Conservation (phyloP, 2,329 filamentous ascomycete genomes). For the Trichoderma sp. region DNA sequence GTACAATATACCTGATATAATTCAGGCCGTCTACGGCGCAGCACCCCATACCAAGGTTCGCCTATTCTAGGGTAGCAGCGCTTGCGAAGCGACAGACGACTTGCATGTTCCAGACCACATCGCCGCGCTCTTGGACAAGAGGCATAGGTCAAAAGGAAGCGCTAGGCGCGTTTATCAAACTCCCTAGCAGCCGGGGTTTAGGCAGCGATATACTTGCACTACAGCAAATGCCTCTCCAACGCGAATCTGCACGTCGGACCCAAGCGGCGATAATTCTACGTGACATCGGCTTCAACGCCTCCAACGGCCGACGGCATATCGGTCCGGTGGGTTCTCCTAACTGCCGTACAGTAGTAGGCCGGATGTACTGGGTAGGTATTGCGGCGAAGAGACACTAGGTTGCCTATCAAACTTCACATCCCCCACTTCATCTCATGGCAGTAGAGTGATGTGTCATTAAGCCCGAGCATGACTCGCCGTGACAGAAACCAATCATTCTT, state of each 20-base stretch:
- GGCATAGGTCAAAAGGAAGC: background rate
- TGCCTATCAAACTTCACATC: conserved; percentile 15
- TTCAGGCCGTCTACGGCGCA: background rate
- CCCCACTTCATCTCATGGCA: conserved; percentile 21
- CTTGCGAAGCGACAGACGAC: background rate
- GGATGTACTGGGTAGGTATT: background rate
- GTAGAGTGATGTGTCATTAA: conserved; percentile 16
- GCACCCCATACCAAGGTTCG: background rate
- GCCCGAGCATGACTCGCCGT: conserved; percentile 5
- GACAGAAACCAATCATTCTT: background rate
- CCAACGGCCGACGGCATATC: conserved; percentile 18
- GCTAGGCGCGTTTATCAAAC: background rate
- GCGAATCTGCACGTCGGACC: background rate
- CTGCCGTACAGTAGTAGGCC: conserved; percentile 15
- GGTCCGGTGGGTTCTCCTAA: conserved; percentile 3
- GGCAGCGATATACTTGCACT: background rate
- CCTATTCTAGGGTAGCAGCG: conserved; percentile 4
- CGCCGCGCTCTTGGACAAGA: background rate
- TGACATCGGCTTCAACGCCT: conserved; percentile 19
- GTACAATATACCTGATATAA: background rate
- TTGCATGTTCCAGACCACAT: background rate
- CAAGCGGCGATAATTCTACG: background rate
- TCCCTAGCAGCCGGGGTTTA: background rate
- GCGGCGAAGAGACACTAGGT: background rate
- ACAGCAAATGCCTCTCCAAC: background rate